Evolutionary conservation across 129 eudicot genomes (phyloP).

Genomic region (Apium graveolens): DNA sequence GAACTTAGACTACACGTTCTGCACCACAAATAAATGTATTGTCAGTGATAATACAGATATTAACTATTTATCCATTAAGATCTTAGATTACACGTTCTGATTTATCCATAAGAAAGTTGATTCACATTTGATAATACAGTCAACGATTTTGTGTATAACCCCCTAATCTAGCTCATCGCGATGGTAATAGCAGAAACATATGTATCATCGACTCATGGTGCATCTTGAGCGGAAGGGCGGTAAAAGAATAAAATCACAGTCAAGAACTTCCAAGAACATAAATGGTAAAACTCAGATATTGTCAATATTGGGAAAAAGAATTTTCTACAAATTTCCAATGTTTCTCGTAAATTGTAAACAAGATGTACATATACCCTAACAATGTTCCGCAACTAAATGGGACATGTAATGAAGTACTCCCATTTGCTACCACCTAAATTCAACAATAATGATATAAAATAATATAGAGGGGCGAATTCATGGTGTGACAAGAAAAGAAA

Average conservation of each 20-base stretch:
- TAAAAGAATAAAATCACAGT: background rate
- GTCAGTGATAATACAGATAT: too few species aligned
- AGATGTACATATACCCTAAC: slow-evolving; percentile 33
- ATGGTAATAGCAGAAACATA: too few species aligned
- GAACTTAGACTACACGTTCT: background rate
- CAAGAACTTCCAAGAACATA: background rate
- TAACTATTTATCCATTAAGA: too few species aligned
- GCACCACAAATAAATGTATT: too few species aligned
- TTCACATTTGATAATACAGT: too few species aligned
- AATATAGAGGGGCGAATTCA: slow-evolving; percentile 16
- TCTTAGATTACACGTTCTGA: background rate
- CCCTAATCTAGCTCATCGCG: too few species aligned
- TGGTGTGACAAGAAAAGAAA: slow-evolving; percentile 11
- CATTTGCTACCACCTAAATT: slow-evolving; percentile 29
- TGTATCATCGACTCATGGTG: background rate
- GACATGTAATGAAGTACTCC: slow-evolving; percentile 34
- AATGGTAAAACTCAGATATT: background rate
- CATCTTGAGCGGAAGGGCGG: background rate
- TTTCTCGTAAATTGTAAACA: slow-evolving; percentile 48
- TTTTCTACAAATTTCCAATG: slow-evolving; percentile 57
- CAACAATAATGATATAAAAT: slow-evolving; percentile 19
- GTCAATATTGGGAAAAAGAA: slow-evolving; percentile 26
- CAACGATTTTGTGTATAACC: too few species aligned
- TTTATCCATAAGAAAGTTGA: too few species aligned
- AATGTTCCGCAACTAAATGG: slow-evolving; percentile 33